A percentile compares a stretch with the other conserved stretches of the same genome.
These are phyloP conservation scores for Tylopilus plumbeoviolaceoides DNA, from an alignment of 768 basidiomycete species.

Conservation along the genomic window DNA sequence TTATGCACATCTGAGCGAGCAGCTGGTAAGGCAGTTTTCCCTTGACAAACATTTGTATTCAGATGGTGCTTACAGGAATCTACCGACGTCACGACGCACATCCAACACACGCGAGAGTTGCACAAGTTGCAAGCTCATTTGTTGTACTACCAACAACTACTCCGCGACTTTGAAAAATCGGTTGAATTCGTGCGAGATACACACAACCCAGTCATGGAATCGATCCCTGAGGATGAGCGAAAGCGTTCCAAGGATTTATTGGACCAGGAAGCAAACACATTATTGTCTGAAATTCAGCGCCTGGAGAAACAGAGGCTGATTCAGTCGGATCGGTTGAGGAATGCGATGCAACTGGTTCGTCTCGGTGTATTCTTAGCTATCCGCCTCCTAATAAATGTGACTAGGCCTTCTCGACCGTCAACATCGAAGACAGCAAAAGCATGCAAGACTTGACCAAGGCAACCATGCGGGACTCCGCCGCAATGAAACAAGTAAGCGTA, in stretches of 20 bases:
- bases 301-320: conserved; percentile 25
- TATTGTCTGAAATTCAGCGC: conserved; percentile 44
- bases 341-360: conserved; percentile 31
- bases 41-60: background rate
- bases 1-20: conserved; percentile 45
- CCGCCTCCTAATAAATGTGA: background rate
- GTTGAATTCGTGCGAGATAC: conserved; percentile 48
- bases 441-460: conserved; percentile 51
- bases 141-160: conserved; percentile 50
- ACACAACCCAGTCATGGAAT: conserved; percentile 45
- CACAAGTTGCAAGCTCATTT: too few species aligned
- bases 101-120: conserved; percentile 47
- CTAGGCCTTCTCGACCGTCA: conserved; percentile 58
- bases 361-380: background rate
- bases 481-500: conserved; percentile 31
- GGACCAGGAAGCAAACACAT: conserved; percentile 16
- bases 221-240: conserved; percentile 9
- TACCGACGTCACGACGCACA: conserved; percentile 34
- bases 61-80: conserved; percentile 37
- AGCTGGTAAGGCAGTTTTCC: conserved; percentile 34
- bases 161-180: conserved; percentile 51
- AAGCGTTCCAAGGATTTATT: conserved; percentile 9
- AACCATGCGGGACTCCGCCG: conserved; percentile 39
- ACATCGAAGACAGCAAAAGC: conserved; percentile 51
- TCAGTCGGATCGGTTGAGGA: conserved; percentile 28